Conservation (phyloP, 495 filamentous ascomycete species). For the Mytilinidion resinicola region DNA sequence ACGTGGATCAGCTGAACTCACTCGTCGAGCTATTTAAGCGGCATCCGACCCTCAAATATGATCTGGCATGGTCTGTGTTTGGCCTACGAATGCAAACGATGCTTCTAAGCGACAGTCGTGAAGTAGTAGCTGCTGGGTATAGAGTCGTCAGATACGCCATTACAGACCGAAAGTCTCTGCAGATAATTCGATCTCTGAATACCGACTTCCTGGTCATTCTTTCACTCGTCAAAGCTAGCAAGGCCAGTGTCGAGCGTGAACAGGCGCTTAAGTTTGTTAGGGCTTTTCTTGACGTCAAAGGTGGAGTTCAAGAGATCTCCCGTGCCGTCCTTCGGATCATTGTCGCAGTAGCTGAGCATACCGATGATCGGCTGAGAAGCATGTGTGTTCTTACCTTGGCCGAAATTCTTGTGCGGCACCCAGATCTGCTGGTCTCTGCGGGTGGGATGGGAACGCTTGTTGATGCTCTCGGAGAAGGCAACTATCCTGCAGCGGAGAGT, state of each 20-base stretch:
- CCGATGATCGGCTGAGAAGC: conserved; percentile 76
- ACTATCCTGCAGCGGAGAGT: conserved; percentile 84
- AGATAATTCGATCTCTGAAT: conserved; percentile 77
- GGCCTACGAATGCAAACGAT: conserved; percentile 88
- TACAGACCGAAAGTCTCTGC: conserved; percentile 80
- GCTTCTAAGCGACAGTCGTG: conserved; percentile 89
- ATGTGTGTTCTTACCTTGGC: conserved; percentile 90
- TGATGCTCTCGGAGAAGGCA: conserved; percentile 82
- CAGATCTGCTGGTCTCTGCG: conserved; percentile 66
- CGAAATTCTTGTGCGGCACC: conserved; percentile 82
- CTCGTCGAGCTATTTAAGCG: conserved; percentile 89
- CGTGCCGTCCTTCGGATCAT: conserved; percentile 79
- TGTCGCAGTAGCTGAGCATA: conserved; percentile 81
- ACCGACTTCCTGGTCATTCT: conserved; percentile 89
- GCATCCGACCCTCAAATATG: conserved; percentile 89
- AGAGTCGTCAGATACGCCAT: conserved; percentile 90
- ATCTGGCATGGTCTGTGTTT: conserved; percentile 90
- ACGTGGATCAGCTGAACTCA: conserved; percentile 83
- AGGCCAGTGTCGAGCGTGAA: conserved; percentile 91
- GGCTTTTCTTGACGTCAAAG: conserved; percentile 92
- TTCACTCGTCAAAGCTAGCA: conserved; percentile 89
- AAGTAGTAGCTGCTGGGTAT: conserved; percentile 92
- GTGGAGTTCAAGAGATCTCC: conserved; percentile 82
- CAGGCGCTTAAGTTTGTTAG: conserved; percentile 95
- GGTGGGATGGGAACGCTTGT: conserved; percentile 76